Evolutionary conservation across 305 asterid genomes (phyloP).

Genomic region (Fraxinus paxiana): DNA sequence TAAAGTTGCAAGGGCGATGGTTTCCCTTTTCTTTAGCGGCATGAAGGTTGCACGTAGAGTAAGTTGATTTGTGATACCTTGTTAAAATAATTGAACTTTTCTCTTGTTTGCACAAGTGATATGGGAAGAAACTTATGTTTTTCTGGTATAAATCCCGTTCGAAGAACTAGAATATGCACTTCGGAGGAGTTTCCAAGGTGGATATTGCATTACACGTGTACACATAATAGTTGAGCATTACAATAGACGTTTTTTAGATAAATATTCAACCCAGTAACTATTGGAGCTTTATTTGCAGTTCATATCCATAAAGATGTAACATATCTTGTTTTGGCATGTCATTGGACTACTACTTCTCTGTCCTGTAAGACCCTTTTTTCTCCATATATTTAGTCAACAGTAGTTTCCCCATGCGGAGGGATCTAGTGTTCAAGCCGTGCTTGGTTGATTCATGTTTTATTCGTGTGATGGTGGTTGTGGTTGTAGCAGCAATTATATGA

Average conservation of each 20-base stretch:
- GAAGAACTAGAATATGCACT: neutral
- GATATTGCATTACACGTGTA: neutral
- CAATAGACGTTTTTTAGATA: neutral
- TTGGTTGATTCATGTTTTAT: neutral
- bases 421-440: neutral
- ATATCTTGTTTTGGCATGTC: neutral
- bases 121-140: too few species aligned
- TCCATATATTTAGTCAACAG: neutral
- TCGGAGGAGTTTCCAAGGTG: neutral
- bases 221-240: neutral
- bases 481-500: neutral
- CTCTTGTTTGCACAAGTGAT: neutral
- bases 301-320: neutral
- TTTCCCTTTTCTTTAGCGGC: too few species aligned
- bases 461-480: neutral
- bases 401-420: neutral
- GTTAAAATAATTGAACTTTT: neutral
- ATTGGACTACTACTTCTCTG: neutral
- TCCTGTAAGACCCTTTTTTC: neutral
- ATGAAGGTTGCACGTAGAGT: neutral
- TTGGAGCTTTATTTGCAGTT: neutral
- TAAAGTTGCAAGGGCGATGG: neutral
- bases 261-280: neutral
- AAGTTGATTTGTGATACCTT: neutral
- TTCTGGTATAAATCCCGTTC: too few species aligned